Base-by-base conservation (phyloP, 2,329 filamentous ascomycete species). In the Fusarium sp. region DNA sequence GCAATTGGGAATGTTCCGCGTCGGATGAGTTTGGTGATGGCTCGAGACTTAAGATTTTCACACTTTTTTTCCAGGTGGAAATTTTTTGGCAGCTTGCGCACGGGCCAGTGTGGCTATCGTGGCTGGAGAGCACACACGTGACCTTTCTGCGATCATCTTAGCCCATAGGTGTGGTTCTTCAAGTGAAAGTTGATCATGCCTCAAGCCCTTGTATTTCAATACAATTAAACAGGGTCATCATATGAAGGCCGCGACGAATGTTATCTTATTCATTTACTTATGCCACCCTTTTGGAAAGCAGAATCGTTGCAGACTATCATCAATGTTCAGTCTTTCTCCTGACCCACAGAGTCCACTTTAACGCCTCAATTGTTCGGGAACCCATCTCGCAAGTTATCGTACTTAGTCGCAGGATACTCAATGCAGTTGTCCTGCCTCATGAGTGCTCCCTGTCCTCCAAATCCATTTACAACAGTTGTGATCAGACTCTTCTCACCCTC, bases 401-500 rank as follows among this genome's bases (percentile, higher is more conserved):
- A 93, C 80, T 91, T 91, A 48, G 84, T 88, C 51, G 85, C 79
- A 7, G 91, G 90, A 75, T 89, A 93, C 41, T 81, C 79, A 39
- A 93, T 76, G 71, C 88, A 88, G 70, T 93, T 93, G 19, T 82
- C 73, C 52, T 79, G 81, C 74, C 80, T 80, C 65, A 88, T 82
- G 34, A 93, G 79, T 3, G 74, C 79, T 6, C 71, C 70, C 0
- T 80, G 77, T 0, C 89, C 88, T 19, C 89, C 90, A 13, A 93
- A 78, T 0, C 79, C 81, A 31, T 86, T 82, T 2, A 91, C 87
- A 18, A 90, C 89, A 16, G 86, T 89, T 9, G 79, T 81, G 58
- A 94, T 93, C 76, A 98, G 77, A 73, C 92, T 95, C 55, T 85
- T 80, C 0, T 84, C 82, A 0, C 89, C 89, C 4, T 80, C 77